A percentile compares a stretch with the other conserved stretches of the same genome.
Conservation (phyloP, 2,329 filamentous ascomycete species). For the Hymenoscyphus albidus region DNA sequence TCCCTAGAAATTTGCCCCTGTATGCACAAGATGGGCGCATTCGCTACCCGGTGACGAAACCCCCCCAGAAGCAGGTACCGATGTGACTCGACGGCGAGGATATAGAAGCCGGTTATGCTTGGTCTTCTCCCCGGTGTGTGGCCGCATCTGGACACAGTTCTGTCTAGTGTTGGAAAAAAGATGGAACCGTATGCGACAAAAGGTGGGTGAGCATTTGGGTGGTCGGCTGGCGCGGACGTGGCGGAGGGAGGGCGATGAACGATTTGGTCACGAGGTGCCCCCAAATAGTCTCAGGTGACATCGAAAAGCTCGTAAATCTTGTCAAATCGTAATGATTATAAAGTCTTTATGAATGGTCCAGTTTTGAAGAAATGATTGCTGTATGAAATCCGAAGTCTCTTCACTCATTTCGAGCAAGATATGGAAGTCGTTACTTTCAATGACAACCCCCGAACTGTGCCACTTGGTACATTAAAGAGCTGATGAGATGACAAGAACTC, state of each 20-base stretch:
- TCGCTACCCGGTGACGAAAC: conserved; percentile 25
- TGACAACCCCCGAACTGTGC: not conserved
- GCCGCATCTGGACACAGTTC: not conserved
- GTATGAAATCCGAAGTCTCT: not conserved
- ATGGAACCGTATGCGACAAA: not conserved
- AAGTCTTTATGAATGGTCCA: not conserved
- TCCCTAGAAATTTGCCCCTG: not conserved
- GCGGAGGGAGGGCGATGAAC: not conserved
- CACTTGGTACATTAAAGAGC: not conserved
- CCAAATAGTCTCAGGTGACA: not conserved
- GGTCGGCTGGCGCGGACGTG: not conserved
- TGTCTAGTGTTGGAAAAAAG: conserved; percentile 5
- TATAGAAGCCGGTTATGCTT: conserved; percentile 11
- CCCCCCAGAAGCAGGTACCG: conserved; percentile 14
- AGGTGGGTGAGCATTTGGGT: not conserved
- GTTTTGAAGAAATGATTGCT: not conserved
- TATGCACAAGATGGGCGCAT: conserved; percentile 16
- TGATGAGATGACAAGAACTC: not conserved
- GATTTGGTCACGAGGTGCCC: not conserved
- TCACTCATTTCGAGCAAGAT: not conserved
- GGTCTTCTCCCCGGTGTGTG: conserved; percentile 10
- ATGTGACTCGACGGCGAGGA: conserved; percentile 16
- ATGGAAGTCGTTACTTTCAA: not conserved
- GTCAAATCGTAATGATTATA: not conserved
- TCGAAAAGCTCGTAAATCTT: not conserved